Evolutionary conservation across 345 rosid species (phyloP), one percentile per base, ranked within the genome.

Genomic region (Camelina neglecta): DNA sequence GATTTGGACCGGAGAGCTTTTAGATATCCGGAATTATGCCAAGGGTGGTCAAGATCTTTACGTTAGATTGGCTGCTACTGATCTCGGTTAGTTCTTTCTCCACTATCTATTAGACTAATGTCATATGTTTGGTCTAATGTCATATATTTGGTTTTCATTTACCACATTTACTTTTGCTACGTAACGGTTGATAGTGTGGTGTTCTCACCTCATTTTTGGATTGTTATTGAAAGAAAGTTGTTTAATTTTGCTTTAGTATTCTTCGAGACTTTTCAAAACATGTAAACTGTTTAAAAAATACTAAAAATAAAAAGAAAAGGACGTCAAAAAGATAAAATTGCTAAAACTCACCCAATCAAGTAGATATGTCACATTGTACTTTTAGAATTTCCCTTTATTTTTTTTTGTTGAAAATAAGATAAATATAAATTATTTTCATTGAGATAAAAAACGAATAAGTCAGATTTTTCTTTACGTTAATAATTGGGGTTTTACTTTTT

Each of bases 51-150:
- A 90, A 48, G 88, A 87, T 83, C 88, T 94, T 13, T 90, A 70
- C 49, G 85, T 92, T 54, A 71, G 88, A 81, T 80, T 92, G 86
- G 88, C 93, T 6, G 95, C 97, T 77, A 70, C 86, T 10, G 97
- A 92, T 78, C 60, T 89, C 20, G 93, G 98, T 94, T 81, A 58
- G 87, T 83, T 71, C 15, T 5, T 61, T 63, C 69, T 75, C 57
- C 31, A 36, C 64, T 65, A 15, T 31, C 24, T 53, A 6, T 18
- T 21, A 8, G 21, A 51, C 39, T 31, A n/a, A 18, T 10, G 47
- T 35, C 45, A 60, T 20, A 36, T 16, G 65, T 12, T 36, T 44
- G 1, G 36, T 62, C 39, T 31, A n/a, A 18, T 10, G 47, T 35
- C 45, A 60, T 20, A 36, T 16, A 47, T 12, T 36, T 44, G 1